Base-by-base conservation (phyloP, 352 stramenopile genomes). In the Aphanomyces invadans region DNA sequence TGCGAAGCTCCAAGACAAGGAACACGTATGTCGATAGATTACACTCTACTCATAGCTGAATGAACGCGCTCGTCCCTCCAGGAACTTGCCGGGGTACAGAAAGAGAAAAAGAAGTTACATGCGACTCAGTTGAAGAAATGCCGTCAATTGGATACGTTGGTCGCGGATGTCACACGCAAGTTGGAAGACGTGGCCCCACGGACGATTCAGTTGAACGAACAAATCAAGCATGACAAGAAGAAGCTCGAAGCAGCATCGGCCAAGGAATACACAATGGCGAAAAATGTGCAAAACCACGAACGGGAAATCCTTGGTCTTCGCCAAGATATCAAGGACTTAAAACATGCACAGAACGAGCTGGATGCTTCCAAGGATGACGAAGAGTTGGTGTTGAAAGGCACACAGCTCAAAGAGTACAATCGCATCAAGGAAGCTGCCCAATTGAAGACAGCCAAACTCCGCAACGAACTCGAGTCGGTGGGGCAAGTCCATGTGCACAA, bases 161-260 rank as follows among this genome's bases (percentile, higher is more conserved):
- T 96, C 21, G 76, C 86, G 32, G 73, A 88, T 23, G 72, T 95
- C 11, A 79, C 98, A 61, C 74, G 84, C 38, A 77, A 97, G 57
- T 83, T 98, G 45, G 81, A 97, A 46, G 70, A 78, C 4, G 86
- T 88, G 10, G 76, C 90, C 52, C 84, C 84, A 11, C 75, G 86
- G 42, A 68, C 82, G 55, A 92, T 95, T 56, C 72, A 86, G 39
- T 59, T 98, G 29, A 92, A 95, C 49, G 88, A 97, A 60, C 79
- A 96, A 65, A 82, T 90, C 1, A 96, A 96, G 62, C 87, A 87
- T 65, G 77, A 75, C 0, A 73, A 83, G 48, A 89, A 84, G 68
- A 88, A 87, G 53, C 74, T 88, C 1, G 65, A 78, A 4, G 77
- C 90, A 70, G 79, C 81, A 0, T 68, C 84, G 12, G 55, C 54